Base-by-base conservation (phyloP, 148 eudicot species). In the Rhododendron ovatum region DNA sequence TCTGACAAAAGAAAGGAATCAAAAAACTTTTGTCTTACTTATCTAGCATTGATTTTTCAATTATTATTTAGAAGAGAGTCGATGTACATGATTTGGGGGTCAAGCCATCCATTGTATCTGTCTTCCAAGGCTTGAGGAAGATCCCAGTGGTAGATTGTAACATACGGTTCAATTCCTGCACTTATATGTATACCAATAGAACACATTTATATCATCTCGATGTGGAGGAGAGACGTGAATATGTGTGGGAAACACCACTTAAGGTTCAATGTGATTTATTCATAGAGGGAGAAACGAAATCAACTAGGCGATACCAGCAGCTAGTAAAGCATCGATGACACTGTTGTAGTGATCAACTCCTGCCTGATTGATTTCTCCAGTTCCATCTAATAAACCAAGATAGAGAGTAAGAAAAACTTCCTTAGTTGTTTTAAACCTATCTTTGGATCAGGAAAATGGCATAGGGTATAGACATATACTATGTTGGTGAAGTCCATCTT, bases 291-390 rank as follows among this genome's bases (percentile, higher is more conserved):
- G 35, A 69, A 69, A 30, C 20, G 33, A 33, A 71, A 71, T 30
- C 20, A 71, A 15, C 39, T 71, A 0, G 41, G 37, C 26, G 3
- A 83, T 73, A 96, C 99, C 96, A 3, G 92, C 89, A 47, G 92
- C 95, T 33, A 96, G 89, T 80, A 96, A 92, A 24, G 98, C 96
- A 87, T 95, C 91, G 89, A 96, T 96, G 83, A 96, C 71, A 41
- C 90, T 91, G 91, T 94, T 95, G 90, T 96, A 96, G 86, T 96
- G 94, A 92, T 96, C 95, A 69, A 96, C 91, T 85, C 98, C 99
- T 33, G 98, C 94, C 87, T 95, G 95, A 84, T 95, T 96, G 78
- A 95, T 91, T 87, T 87, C 83, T n/a, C 99, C 99, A 37, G 90
- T 93, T 84, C 98, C 99, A 90, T 93, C 99, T 96, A 90, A 84